These are phyloP conservation scores for Stellera chamaejasme DNA, from an alignment of 345 rosid genomes.

Conservation along the genomic window DNA sequence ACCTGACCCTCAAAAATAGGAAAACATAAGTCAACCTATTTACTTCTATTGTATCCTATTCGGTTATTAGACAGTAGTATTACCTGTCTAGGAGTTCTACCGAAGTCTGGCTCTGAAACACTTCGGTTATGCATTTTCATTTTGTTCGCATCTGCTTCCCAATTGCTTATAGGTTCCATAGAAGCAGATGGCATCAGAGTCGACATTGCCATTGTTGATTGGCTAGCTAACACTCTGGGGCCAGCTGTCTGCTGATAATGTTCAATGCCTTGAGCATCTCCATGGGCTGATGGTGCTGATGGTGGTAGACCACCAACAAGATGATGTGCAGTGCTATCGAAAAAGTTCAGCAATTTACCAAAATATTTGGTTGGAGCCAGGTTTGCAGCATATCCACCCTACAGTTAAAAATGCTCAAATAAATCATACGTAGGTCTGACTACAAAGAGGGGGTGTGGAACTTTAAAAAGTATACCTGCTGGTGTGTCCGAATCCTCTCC, in stretches of 20 bases:
- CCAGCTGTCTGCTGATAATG: constrained; percentile 28
- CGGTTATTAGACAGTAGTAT: not conserved
- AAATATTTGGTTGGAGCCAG: constrained; percentile 58
- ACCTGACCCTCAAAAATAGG: constrained; percentile 20
- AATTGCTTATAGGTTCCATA: constrained; percentile 45
- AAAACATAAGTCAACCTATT: not conserved
- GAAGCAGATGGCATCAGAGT: constrained; percentile 43
- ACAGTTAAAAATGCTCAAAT: constrained; percentile 15
- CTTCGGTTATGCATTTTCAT: constrained; percentile 42
- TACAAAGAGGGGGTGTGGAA: constrained; percentile 6
- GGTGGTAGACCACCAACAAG: constrained; percentile 64
- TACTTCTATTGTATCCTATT: no score
- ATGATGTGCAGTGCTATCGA: constrained; percentile 61
- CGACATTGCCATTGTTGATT: constrained; percentile 44
- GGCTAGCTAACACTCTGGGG: constrained; percentile 34
- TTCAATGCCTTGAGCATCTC: constrained; percentile 28
- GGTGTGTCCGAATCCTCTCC: constrained; percentile 61
- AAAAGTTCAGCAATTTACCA: constrained; percentile 48
- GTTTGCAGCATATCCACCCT: constrained; percentile 55
- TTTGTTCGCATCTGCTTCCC: constrained; percentile 33
- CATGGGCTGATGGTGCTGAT: constrained; percentile 39
- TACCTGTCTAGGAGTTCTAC: constrained; percentile 56
- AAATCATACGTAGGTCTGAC: not conserved
- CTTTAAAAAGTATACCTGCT: constrained; percentile 39
- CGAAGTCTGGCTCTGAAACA: constrained; percentile 64